Conservation (phyloP, 108 stramenopile species). For the Cyclotella cryptica region DNA sequence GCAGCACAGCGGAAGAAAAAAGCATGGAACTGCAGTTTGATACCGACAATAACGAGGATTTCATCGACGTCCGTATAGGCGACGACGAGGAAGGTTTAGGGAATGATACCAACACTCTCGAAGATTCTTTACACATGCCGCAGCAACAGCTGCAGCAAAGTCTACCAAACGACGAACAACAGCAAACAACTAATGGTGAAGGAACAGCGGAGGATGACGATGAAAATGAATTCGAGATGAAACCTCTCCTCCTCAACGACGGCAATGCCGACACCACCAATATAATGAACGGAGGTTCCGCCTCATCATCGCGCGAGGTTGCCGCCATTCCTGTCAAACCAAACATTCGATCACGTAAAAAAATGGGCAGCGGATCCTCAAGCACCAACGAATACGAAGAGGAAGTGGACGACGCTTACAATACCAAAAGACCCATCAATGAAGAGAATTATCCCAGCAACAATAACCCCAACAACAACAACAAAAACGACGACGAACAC, state of each 20-base stretch:
- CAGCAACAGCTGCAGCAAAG: conserved; percentile 4
- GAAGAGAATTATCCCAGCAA: neutral
- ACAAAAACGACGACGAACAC: neutral
- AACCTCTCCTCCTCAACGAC: conserved; percentile 7
- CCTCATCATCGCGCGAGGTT: neutral
- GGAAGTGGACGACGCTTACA: conserved; percentile 11
- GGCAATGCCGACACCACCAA: neutral
- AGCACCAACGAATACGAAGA: conserved; percentile 4
- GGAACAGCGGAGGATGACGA: conserved; percentile 10
- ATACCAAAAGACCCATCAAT: conserved; percentile 5
- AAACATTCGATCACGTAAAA: conserved; percentile 23
- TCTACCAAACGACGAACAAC: neutral
- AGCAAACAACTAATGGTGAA: neutral
- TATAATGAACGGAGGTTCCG: neutral
- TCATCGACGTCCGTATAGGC: conserved; percentile 21
- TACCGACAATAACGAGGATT: conserved; percentile 24
- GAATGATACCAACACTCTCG: neutral
- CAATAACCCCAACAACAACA: neutral
- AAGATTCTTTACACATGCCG: conserved; percentile 9
- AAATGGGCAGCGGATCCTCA: neutral
- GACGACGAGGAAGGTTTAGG: neutral
- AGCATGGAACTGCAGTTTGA: neutral
- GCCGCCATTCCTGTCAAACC: neutral
- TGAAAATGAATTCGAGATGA: conserved; percentile 4
- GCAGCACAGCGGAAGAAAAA: neutral